Evolutionary conservation across 2,329 filamentous ascomycete species (phyloP).

Genomic region (Paraphoma sp.): DNA sequence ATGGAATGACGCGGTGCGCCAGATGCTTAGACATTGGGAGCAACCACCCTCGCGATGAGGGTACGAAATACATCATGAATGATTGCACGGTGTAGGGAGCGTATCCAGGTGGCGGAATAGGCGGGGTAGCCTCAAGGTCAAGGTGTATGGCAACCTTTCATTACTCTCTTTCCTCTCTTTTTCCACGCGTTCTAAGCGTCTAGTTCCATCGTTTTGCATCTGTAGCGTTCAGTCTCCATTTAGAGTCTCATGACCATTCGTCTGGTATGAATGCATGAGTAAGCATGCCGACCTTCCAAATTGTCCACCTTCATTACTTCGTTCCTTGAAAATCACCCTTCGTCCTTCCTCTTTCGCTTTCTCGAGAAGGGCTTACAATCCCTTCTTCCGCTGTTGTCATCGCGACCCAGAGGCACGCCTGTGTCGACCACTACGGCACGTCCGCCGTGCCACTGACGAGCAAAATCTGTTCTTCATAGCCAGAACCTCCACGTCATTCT

Average conservation of each 20-base stretch:
- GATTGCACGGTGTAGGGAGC: neutral
- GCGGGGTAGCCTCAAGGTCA: too few relatives aligned
- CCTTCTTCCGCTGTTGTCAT: neutral
- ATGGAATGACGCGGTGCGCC: constrained; percentile 69
- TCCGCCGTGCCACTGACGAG: too few relatives aligned
- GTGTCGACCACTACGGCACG: too few relatives aligned
- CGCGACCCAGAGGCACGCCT: too few relatives aligned
- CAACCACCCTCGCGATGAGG: constrained; percentile 54
- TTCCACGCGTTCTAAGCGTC: neutral
- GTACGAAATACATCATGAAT: neutral
- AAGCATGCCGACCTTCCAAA: neutral
- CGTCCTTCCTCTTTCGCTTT: neutral
- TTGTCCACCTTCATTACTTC: neutral
- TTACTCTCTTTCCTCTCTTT: neutral
- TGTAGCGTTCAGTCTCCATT: neutral
- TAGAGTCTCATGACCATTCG: neutral
- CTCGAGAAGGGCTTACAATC: too few relatives aligned
- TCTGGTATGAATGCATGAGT: neutral
- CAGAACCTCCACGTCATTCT: too few relatives aligned
- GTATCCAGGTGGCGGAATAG: too few relatives aligned
- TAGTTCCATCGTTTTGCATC: neutral
- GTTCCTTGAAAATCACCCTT: neutral
- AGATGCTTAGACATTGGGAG: constrained; percentile 74
- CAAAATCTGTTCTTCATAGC: too few relatives aligned
- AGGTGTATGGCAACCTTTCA: neutral